Evolutionary conservation across 179 eudicot genomes (phyloP).

Genomic region (Carnegiea gigantea): DNA sequence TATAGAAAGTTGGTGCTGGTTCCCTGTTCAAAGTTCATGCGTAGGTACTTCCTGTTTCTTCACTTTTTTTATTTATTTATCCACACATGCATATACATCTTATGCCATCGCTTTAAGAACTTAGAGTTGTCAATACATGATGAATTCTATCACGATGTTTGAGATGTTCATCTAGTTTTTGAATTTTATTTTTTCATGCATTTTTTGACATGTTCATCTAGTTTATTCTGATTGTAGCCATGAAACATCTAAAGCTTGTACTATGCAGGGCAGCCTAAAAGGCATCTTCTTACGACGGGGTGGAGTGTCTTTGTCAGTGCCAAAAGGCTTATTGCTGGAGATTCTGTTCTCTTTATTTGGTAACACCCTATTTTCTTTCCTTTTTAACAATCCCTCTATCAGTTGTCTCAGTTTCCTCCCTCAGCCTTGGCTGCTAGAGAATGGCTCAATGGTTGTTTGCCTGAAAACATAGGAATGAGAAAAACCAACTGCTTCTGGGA

Average conservation of each 20-base stretch:
- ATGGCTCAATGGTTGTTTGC: background rate
- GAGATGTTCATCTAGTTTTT: background rate
- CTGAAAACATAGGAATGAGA: conserved; percentile 75
- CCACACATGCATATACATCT: background rate
- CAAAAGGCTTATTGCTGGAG: conserved; percentile 97
- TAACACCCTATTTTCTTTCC: conserved; percentile 21
- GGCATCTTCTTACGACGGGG: conserved; percentile 97
- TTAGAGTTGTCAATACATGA: background rate
- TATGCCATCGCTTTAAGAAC: background rate
- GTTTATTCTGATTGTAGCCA: background rate
- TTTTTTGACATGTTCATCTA: background rate
- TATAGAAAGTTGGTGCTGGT: background rate
- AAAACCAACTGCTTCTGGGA: conserved; percentile 95
- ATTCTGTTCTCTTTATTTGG: conserved; percentile 99
- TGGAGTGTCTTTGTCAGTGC: conserved; percentile 99
- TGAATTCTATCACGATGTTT: background rate
- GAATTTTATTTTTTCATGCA: no score
- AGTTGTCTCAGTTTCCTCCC: background rate
- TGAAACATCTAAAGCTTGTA: conserved; percentile 23
- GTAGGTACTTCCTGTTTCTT: no score
- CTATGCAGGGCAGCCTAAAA: conserved; percentile 96
- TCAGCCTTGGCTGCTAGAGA: conserved; percentile 5
- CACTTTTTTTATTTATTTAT: background rate
- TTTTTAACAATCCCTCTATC: background rate
- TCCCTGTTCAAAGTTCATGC: background rate